phyloP scores from a whole-genome alignment of 345 rosid genomes.

The Salix udensis region DNA sequence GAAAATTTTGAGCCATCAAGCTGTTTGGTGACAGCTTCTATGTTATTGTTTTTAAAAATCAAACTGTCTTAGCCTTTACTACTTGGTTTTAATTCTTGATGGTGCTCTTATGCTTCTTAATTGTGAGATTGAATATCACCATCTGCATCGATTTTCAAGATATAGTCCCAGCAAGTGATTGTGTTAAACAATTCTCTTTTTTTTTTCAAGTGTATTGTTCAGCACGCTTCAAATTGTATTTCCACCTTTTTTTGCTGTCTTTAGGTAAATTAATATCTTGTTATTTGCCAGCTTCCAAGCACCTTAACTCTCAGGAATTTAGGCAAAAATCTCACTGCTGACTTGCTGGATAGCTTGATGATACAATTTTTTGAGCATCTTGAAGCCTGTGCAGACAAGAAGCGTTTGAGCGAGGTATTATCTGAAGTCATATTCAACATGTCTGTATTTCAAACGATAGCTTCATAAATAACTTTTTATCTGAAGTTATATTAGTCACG shows the following conservation, averaged over 20 bases:
- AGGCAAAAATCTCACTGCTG: constrained; percentile 45
- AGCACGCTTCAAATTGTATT: not conserved
- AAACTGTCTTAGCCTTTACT: too few relatives aligned
- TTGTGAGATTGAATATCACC: not conserved
- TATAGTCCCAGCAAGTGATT: not conserved
- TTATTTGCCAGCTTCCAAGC: constrained; percentile 45
- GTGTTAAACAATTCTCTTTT: not conserved
- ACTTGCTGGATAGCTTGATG: constrained; percentile 70
- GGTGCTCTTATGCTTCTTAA: too few relatives aligned
- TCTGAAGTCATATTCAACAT: not conserved
- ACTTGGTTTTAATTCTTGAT: too few relatives aligned
- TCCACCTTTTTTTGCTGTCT: not conserved
- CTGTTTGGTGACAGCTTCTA: not conserved
- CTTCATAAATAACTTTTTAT: not conserved
- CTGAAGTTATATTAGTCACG: not conserved
- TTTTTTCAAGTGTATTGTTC: not conserved
- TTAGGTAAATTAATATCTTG: not conserved
- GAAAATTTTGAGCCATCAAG: not conserved
- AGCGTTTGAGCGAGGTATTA: constrained; percentile 64
- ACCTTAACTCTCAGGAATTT: constrained; percentile 41
- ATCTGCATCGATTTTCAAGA: not conserved
- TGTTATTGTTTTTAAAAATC: too few relatives aligned
- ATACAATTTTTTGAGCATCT: constrained; percentile 72
- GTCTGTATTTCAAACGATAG: constrained; percentile 1
- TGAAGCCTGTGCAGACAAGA: constrained; percentile 54